phyloP scores from a whole-genome alignment of 2,329 filamentous ascomycete genomes.

The Aspergillus hortae region DNA sequence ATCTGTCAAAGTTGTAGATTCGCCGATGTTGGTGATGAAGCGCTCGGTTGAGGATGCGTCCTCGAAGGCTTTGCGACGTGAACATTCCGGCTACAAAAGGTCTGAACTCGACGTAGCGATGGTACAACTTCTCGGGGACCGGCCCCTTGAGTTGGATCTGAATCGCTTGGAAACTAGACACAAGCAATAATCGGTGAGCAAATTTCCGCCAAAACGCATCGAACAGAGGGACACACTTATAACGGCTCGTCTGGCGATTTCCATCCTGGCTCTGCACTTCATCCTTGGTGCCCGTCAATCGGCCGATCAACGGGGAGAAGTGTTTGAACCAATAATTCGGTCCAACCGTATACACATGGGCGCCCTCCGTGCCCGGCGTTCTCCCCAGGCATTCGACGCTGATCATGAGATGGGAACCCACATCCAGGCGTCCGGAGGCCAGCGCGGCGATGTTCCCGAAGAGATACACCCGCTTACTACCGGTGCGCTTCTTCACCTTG shows the following conservation, averaged over 20 bases:
- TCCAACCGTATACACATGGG: constrained; percentile 74
- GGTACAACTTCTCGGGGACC: constrained; percentile 75
- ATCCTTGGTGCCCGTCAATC: constrained; percentile 69
- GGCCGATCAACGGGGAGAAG: constrained; percentile 83
- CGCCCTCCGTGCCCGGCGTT: constrained; percentile 62
- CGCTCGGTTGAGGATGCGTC: constrained; percentile 75
- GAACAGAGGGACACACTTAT: constrained; percentile 61
- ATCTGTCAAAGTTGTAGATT: constrained; percentile 81
- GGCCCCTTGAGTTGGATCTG: constrained; percentile 85
- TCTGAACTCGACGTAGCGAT: constrained; percentile 89
- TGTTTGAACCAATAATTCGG: constrained; percentile 77
- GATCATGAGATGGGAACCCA: constrained; percentile 67
- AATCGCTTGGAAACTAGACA: constrained; percentile 78
- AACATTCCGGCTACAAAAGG: constrained; percentile 91
- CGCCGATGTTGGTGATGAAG: constrained; percentile 86
- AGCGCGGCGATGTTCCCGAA: constrained; percentile 66
- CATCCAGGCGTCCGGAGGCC: constrained; percentile 58
- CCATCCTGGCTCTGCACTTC: constrained; percentile 54
- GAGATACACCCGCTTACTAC: constrained; percentile 81
- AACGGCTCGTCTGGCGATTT: constrained; percentile 62
- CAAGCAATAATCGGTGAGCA: constrained; percentile 4
- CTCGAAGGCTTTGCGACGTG: constrained; percentile 69
- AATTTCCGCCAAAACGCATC: neutral
- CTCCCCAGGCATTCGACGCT: constrained; percentile 75
- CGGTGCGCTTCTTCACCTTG: constrained; percentile 72